phyloP scores from a whole-genome alignment of 2,329 filamentous ascomycete genomes.

The Lasiodiplodia gonubiensis region DNA sequence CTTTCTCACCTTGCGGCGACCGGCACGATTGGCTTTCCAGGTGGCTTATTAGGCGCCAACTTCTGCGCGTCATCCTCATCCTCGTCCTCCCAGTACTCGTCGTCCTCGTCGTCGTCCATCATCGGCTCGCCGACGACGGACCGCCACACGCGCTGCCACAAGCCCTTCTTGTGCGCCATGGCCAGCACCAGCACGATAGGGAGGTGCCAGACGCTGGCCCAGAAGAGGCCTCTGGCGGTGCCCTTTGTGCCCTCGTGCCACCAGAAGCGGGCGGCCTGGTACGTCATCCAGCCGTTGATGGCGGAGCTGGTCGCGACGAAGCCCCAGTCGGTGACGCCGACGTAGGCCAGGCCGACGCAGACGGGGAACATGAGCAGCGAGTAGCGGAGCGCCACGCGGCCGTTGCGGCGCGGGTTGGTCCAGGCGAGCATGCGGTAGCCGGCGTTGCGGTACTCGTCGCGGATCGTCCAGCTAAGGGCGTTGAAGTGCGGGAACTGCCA shows the following conservation, averaged over 20 bases:
- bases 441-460: conserved; percentile 81
- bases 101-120: conserved; percentile 61
- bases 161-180: conserved; percentile 89
- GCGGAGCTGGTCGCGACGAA: conserved; percentile 82
- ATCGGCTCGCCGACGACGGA: conserved; percentile 63
- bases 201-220: conserved; percentile 97
- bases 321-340: conserved; percentile 81
- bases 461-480: conserved; percentile 84
- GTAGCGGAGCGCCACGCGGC: conserved; percentile 86
- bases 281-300: conserved; percentile 84
- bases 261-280: conserved; percentile 84
- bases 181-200: conserved; percentile 88
- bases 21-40: background rate
- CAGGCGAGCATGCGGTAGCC: conserved; percentile 78
- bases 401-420: conserved; percentile 85
- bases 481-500: conserved; percentile 99
- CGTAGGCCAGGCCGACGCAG: conserved; percentile 78
- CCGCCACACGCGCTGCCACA: conserved; percentile 83
- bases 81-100: conserved; percentile 49
- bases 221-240: conserved; percentile 84
- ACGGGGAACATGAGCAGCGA: conserved; percentile 84
- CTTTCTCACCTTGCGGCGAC: conserved; percentile 4
- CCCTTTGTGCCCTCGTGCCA: conserved; percentile 76
- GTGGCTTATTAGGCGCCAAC: background rate
- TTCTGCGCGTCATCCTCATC: conserved; percentile 6